A percentile compares a stretch with the other conserved stretches of the same genome.
These are phyloP conservation scores for Metschnikowia colocasiae DNA, from an alignment of 805 yeast species.

Conservation along the genomic window DNA sequence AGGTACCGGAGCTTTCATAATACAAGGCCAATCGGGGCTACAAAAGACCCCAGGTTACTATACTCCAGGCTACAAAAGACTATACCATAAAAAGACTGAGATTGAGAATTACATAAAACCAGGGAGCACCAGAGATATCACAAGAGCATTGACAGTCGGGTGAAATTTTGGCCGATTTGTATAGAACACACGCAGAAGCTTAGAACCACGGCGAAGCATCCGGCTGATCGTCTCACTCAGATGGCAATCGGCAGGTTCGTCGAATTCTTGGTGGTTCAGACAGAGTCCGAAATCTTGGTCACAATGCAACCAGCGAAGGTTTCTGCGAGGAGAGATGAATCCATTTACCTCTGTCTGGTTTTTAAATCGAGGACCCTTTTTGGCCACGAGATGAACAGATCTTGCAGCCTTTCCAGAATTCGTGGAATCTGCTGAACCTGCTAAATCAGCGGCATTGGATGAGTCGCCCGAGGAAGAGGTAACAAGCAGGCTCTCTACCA, in stretches of 20 bases:
- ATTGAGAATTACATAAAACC: neutral
- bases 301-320: conserved; percentile 17
- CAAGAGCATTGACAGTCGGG: conserved; percentile 15
- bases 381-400: neutral
- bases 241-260: conserved; percentile 11
- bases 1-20: too few species aligned
- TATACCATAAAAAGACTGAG: too few species aligned
- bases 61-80: too few species aligned
- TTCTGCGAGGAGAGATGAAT: neutral
- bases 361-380: neutral
- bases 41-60: too few species aligned
- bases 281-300: conserved; percentile 15
- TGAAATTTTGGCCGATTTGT: conserved; percentile 13
- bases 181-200: conserved; percentile 13
- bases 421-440: too few species aligned
- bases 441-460: too few species aligned
- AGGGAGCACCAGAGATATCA: conserved; percentile 7
- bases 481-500: too few species aligned
- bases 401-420: too few species aligned
- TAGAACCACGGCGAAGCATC: conserved; percentile 4
- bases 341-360: neutral
- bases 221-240: conserved; percentile 11
- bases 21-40: too few species aligned
- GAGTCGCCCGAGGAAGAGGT: too few species aligned
- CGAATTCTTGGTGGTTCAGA: conserved; percentile 15